phyloP scores from a whole-genome alignment of 108 stramenopile species.

The Parietichytrium sp. region DNA sequence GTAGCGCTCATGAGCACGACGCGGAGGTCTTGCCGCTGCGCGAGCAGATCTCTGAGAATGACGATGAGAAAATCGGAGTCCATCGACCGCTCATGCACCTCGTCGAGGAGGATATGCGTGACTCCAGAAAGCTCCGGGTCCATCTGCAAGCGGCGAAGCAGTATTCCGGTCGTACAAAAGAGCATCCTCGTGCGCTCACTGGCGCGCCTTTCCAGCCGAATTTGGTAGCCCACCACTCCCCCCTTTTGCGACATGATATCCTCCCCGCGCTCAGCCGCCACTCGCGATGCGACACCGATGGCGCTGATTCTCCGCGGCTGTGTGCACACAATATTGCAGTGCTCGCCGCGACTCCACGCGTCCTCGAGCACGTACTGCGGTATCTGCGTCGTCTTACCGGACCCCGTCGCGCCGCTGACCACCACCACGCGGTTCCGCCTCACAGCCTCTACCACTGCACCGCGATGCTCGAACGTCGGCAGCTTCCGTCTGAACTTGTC shows the following conservation, averaged over 20 bases:
- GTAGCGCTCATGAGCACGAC: constrained; percentile 88
- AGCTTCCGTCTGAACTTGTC: constrained; percentile 60
- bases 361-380: constrained; percentile 88
- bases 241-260: constrained; percentile 48
- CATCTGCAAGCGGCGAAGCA: constrained; percentile 87
- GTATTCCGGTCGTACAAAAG: constrained; percentile 93
- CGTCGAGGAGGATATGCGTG: constrained; percentile 89
- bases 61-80: constrained; percentile 89
- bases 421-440: constrained; percentile 67
- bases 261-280: constrained; percentile 85
- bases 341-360: constrained; percentile 56
- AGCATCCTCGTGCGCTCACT: constrained; percentile 73
- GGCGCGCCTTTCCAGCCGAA: constrained; percentile 76
- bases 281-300: constrained; percentile 84
- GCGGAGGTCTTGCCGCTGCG: constrained; percentile 61
- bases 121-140: constrained; percentile 73
- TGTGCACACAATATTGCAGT: constrained; percentile 80
- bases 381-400: constrained; percentile 84
- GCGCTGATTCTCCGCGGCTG: constrained; percentile 93
- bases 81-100: constrained; percentile 88
- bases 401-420: constrained; percentile 75
- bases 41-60: constrained; percentile 69
- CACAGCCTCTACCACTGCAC: constrained; percentile 66
- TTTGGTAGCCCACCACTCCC: constrained; percentile 86
- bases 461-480: constrained; percentile 67